These are phyloP conservation scores for Colletotrichum australisinense DNA, from an alignment of 2,329 filamentous ascomycete species.

Conservation along the genomic window DNA sequence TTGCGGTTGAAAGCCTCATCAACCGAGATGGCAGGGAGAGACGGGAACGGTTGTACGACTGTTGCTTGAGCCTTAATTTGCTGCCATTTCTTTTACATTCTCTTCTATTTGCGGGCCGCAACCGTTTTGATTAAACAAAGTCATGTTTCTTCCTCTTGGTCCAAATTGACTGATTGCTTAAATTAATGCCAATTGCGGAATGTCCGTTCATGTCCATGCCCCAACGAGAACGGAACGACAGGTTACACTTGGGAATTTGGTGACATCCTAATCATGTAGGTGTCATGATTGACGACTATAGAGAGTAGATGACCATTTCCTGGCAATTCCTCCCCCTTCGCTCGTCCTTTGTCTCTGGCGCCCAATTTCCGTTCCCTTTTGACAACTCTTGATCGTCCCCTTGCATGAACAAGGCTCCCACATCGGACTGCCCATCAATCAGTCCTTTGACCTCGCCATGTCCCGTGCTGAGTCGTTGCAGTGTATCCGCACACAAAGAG, in stretches of 20 bases:
- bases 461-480: conserved; percentile 2
- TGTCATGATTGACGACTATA: conserved; percentile 4
- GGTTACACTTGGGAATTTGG: background rate
- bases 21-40: conserved; percentile 29
- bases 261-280: background rate
- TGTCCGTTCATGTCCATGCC: background rate
- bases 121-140: background rate
- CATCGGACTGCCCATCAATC: conserved; percentile 20
- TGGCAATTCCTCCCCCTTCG: background rate
- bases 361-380: conserved; percentile 4
- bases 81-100: background rate
- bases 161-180: background rate
- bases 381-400: conserved; percentile 24
- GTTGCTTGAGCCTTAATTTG: background rate
- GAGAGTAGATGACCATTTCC: background rate
- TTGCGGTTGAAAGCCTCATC: conserved; percentile 14
- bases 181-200: background rate
- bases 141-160: background rate
- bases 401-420: conserved; percentile 30
- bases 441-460: conserved; percentile 3
- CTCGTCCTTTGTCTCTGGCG: conserved; percentile 4
- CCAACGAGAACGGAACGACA: conserved; percentile 10
- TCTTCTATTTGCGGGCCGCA: background rate
- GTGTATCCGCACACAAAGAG: background rate
- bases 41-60: background rate